These are phyloP conservation scores for Themeda triandra DNA, from an alignment of 176 grass and related monocot species.

Conservation along the genomic window DNA sequence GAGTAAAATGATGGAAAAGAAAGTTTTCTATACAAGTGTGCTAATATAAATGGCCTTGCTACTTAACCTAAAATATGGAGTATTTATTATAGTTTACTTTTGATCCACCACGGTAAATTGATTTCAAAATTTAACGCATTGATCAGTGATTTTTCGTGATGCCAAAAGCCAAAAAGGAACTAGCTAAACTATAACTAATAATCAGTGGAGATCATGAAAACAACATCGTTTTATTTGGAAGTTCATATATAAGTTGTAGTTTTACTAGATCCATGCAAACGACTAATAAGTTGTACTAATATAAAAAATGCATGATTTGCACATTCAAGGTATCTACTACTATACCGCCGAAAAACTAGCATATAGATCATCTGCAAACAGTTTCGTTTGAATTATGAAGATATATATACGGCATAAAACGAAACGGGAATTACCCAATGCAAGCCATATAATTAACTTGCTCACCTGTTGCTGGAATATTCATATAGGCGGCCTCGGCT, in stretches of 20 bases:
- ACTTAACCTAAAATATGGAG: too few species aligned
- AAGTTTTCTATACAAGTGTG: background rate
- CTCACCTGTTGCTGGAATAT: constrained; percentile 39
- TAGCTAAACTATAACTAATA: background rate
- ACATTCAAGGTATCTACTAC: background rate
- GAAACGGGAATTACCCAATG: background rate
- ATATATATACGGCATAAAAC: background rate
- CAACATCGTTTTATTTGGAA: background rate
- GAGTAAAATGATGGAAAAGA: background rate
- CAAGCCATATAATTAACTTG: background rate
- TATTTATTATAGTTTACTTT: background rate
- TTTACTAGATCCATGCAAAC: background rate
- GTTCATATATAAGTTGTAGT: background rate
- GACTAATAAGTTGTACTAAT: background rate
- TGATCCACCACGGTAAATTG: background rate
- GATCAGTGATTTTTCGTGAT: background rate
- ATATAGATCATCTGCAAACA: background rate
- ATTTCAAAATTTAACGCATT: background rate
- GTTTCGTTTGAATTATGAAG: background rate
- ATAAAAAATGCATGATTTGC: background rate
- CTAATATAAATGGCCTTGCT: background rate
- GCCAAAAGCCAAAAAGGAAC: background rate
- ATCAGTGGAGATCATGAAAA: background rate
- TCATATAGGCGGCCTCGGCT: constrained; percentile 39
- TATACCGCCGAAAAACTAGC: background rate